These are phyloP conservation scores for Xylariaceae sp. DNA, from an alignment of 2,329 filamentous ascomycete species.

Conservation along the genomic window DNA sequence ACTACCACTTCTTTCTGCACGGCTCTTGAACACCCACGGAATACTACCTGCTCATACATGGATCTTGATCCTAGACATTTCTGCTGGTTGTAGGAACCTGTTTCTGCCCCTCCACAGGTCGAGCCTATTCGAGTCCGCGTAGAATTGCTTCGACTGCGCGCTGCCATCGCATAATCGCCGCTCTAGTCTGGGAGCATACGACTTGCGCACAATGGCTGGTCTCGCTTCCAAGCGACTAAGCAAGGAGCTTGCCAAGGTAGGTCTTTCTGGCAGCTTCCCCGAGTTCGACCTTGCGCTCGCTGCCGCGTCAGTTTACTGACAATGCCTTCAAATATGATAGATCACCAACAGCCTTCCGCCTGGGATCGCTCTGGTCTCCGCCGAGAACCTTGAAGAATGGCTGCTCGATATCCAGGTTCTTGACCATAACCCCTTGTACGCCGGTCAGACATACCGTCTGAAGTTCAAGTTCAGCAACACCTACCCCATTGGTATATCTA, in stretches of 20 bases:
- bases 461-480: constrained; percentile 78
- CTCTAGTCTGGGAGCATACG: neutral
- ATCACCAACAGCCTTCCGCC: constrained; percentile 55
- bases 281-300: neutral
- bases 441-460: constrained; percentile 71
- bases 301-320: neutral
- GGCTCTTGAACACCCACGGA: neutral
- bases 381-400: constrained; percentile 86
- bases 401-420: constrained; percentile 85
- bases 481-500: constrained; percentile 78
- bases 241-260: constrained; percentile 56
- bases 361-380: constrained; percentile 71
- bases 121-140: neutral
- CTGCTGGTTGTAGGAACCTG: constrained; percentile 14
- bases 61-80: constrained; percentile 8
- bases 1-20: neutral
- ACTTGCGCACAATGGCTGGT: constrained; percentile 32
- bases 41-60: constrained; percentile 8
- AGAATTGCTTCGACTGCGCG: neutral
- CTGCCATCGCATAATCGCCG: constrained; percentile 3
- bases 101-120: neutral
- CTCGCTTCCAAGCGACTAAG: constrained; percentile 53
- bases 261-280: neutral
- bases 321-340: constrained; percentile 32
- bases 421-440: constrained; percentile 84